These are phyloP conservation scores for Dictyostelium capitatum DNA, from an alignment of 78 protist species.

Conservation along the genomic window DNA sequence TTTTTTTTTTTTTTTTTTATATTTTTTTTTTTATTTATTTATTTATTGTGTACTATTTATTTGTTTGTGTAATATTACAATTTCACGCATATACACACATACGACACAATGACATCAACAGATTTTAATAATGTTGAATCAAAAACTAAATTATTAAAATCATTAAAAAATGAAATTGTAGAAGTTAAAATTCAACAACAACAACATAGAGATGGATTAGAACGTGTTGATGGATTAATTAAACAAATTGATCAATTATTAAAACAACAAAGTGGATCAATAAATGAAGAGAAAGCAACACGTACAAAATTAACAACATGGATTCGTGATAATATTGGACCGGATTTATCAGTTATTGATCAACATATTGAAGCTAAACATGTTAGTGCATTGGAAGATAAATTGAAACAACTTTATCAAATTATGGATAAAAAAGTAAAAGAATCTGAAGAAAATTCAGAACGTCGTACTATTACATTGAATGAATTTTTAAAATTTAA, in stretches of 20 bases:
- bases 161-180: constrained; percentile 66
- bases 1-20: not conserved
- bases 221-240: constrained; percentile 19
- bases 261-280: not conserved
- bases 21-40: not conserved
- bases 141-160: constrained; percentile 68
- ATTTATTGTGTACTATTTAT: no score
- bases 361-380: constrained; percentile 59
- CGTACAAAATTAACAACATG: constrained; percentile 43
- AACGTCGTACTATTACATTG: not conserved
- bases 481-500: constrained; percentile 3
- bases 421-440: constrained; percentile 18
- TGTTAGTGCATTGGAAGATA: constrained; percentile 44
- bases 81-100: no score
- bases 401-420: constrained; percentile 63
- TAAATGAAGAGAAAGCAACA: constrained; percentile 48
- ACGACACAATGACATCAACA: not conserved
- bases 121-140: constrained; percentile 34
- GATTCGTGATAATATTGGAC: constrained; percentile 77
- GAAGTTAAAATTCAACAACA: constrained; percentile 67
- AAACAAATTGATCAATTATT: constrained; percentile 42
- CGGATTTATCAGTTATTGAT: constrained; percentile 57
- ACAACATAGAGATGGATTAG: constrained; percentile 10
- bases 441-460: not conserved
- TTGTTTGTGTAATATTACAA: constrained; percentile 18